Base-by-base conservation (phyloP, 768 basidiomycete species). In the Amanita phalloides region DNA sequence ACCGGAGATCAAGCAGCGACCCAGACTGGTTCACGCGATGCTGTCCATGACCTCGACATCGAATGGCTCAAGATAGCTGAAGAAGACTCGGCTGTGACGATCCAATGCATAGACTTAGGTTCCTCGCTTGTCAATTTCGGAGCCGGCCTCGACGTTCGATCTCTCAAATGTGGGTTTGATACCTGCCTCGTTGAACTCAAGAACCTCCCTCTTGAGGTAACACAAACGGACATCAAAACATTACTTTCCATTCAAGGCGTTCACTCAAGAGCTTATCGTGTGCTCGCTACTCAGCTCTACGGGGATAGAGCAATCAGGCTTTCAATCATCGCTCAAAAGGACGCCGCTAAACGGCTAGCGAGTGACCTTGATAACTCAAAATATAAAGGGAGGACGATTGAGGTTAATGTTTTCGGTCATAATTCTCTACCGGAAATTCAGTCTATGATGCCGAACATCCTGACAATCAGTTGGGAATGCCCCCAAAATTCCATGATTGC, bases 91-190 rank as follows among this genome's bases (percentile, higher is more conserved):
- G 49, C 20, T 30, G 39, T 55, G 23, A 56, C 49, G 6, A 38
- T 56, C 30, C 55, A 56, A 35, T 35, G 51, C 39, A 23, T 58
- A 21, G 49, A 51, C 17, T 25, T 53, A 4, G 55, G 55, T 6
- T 56, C 57, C 6, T 53, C 53, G 5, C 49, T 58, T 20, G 57
- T 58, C 33, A 56, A 45, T 2, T 53, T 56, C 13, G 57, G 55
- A 17, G 53, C 57, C 25, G 57, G 57, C 6, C 38, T 58, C 23
- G 55, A 49, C n/a, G 46, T 55, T 39, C 45, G 53, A 9, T 49
- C 48, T 1, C 28, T 58, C 33, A 52, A 53, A 28, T 48, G 53
- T 23, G 57, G 57, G 14, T 58, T 58, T 50, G 57, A 58, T 44
- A 55, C 55, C 26, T 54, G 53, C 35, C 28, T 44, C 10, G 41